Evolutionary conservation across 1,284 basidiomycete species (phyloP).

Genomic region (Trichosporon sp.): DNA sequence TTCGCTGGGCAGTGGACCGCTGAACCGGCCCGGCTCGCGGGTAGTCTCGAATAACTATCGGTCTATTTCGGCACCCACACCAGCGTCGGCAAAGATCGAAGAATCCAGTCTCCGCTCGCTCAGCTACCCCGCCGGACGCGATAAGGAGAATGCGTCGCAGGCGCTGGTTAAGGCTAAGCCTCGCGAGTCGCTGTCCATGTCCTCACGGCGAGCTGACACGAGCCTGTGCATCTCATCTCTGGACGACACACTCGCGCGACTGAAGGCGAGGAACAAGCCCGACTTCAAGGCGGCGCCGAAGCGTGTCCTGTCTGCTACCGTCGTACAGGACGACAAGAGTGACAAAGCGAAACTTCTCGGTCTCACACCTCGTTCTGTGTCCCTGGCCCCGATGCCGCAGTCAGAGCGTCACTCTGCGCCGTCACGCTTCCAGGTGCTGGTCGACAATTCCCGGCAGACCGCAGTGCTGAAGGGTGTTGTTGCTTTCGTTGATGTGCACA

Average conservation of each 20-base stretch:
- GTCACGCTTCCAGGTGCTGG: slow-evolving; percentile 7
- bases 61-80: slow-evolving; percentile 16
- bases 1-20: slow-evolving; percentile 46
- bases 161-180: neutral
- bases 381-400: neutral
- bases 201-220: slow-evolving; percentile 41
- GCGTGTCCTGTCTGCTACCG: neutral
- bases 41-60: slow-evolving; percentile 47
- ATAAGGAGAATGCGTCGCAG: slow-evolving; percentile 11
- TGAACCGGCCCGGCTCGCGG: slow-evolving; percentile 39
- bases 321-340: neutral
- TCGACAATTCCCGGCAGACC: neutral
- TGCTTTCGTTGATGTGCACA: slow-evolving; percentile 86
- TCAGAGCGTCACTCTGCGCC: slow-evolving; percentile 4
- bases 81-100: neutral
- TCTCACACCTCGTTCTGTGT: neutral
- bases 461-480: slow-evolving; percentile 68
- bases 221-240: slow-evolving; percentile 48
- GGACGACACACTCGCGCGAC: slow-evolving; percentile 48
- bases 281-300: slow-evolving; percentile 17
- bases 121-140: neutral
- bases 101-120: neutral
- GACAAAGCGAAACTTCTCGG: slow-evolving; percentile 11
- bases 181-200: slow-evolving; percentile 30
- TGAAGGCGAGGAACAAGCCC: slow-evolving; percentile 26